Conservation (phyloP, 1,284 basidiomycete genomes). For the Bjerkandera adusta region DNA sequence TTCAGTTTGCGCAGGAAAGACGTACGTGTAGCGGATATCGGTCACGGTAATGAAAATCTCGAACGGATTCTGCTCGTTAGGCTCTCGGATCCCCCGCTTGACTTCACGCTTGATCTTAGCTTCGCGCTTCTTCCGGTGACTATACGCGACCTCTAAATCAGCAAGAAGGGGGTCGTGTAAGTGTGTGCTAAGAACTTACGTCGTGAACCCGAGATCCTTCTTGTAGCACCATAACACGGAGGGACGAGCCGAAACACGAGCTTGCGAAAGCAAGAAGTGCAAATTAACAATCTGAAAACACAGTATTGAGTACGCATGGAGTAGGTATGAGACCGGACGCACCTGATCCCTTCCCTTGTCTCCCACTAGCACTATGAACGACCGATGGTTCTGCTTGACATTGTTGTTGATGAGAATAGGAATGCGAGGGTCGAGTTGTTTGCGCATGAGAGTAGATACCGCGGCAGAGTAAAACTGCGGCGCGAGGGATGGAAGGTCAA, state of each 20-base stretch:
- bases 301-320: not conserved
- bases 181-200: constrained; percentile 41
- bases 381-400: constrained; percentile 90
- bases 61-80: constrained; percentile 95
- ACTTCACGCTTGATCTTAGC: constrained; percentile 94
- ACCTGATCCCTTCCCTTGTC: constrained; percentile 94
- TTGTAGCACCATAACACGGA: constrained; percentile 98
- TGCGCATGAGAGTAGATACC: too few relatives aligned
- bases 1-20: not conserved
- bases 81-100: constrained; percentile 90
- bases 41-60: constrained; percentile 99
- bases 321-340: constrained; percentile 16
- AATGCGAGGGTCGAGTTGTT: constrained; percentile 90
- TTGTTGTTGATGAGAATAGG: constrained; percentile 92
- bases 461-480: too few relatives aligned
- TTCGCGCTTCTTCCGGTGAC: constrained; percentile 96
- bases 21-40: constrained; percentile 94
- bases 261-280: constrained; percentile 92
- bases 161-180: not conserved
- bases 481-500: too few relatives aligned
- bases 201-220: constrained; percentile 94
- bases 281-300: constrained; percentile 83
- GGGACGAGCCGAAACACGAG: constrained; percentile 84
- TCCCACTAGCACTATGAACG: constrained; percentile 96
- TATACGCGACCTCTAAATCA: constrained; percentile 28